Conservation (phyloP, 2,329 filamentous ascomycete genomes). For the Hirsutella minnesotensis region DNA sequence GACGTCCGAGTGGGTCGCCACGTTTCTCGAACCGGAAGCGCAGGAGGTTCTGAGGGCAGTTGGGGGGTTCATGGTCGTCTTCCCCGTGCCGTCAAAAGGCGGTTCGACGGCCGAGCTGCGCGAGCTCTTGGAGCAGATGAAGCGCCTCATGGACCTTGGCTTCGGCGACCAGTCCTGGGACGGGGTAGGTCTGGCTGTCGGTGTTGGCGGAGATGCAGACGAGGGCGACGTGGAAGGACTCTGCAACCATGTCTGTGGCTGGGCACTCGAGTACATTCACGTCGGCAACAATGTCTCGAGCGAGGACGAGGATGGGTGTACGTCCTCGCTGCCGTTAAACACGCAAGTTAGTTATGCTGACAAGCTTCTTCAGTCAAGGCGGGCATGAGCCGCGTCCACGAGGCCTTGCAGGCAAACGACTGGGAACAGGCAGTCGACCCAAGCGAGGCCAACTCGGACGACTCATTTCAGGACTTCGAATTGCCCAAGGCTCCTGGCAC, state of each 20-base stretch:
- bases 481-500: constrained; percentile 9
- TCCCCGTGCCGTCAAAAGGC: constrained; percentile 12
- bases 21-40: constrained; percentile 50
- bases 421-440: constrained; percentile 35
- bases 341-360: background rate
- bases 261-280: constrained; percentile 51
- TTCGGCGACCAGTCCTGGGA: constrained; percentile 54
- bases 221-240: constrained; percentile 23
- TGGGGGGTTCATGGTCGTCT: constrained; percentile 42
- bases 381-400: constrained; percentile 44
- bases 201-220: constrained; percentile 34
- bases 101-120: constrained; percentile 13
- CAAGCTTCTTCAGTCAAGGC: constrained; percentile 36
- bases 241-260: constrained; percentile 50
- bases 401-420: constrained; percentile 55
- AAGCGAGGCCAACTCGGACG: constrained; percentile 17
- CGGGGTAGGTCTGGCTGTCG: constrained; percentile 48
- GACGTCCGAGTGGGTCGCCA: constrained; percentile 40
- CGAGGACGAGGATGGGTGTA: constrained; percentile 46
- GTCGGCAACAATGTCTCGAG: constrained; percentile 25
- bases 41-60: constrained; percentile 49
- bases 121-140: constrained; percentile 38
- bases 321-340: background rate
- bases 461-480: background rate
- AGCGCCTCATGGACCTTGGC: constrained; percentile 41